Base-by-base conservation (phyloP, 75 land plant genomes). In the Picea sitchensis region DNA sequence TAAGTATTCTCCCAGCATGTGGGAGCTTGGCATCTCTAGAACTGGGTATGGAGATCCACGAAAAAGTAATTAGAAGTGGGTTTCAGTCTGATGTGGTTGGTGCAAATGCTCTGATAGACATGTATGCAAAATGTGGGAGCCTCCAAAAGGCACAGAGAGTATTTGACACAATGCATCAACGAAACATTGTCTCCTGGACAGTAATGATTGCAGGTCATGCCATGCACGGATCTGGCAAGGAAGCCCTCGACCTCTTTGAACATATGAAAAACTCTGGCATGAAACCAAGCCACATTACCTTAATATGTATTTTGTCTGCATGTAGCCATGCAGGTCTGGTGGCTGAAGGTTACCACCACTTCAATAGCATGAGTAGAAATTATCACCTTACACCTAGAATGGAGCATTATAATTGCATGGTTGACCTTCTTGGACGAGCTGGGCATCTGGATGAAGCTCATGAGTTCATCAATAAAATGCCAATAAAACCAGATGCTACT, bases 101-200 rank as follows among this genome's bases (percentile, higher is more conserved):
- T 41, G 59, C 23, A 30, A 92, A 84, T 65, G 84, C 91, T 41
- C 77, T 90, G 34, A 84, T 88, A 61, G 92, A 90, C 61, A 87
- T 86, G 87, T 90, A 92, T 81, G 84, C 90, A n/a, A 90, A 92
- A 76, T 86, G 90, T 81, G 94, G 90, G 13, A 75, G 83, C 74
- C 51, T 92, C 76, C 76, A 88, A 0, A 83, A 81, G 51, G 94
- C 94, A 2, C 81, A 61, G 60, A 71, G 80, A 30, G 59, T 88
- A 1, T 92, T 92, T 67, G 82, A 80, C 74, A 80, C 81, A 14
- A 82, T 86, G 85, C 12, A 51, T 51, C 56, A 51, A 51, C 78
- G 64, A 61, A 83, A 86, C 61, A 86, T 84, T 5, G 71, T 80
- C n/a, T 75, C 84, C 9, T 90, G 86, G 86, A 90, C 83, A 73